Conservation (phyloP, 2,329 filamentous ascomycete genomes). For the Pseudogymnoascus sp. region DNA sequence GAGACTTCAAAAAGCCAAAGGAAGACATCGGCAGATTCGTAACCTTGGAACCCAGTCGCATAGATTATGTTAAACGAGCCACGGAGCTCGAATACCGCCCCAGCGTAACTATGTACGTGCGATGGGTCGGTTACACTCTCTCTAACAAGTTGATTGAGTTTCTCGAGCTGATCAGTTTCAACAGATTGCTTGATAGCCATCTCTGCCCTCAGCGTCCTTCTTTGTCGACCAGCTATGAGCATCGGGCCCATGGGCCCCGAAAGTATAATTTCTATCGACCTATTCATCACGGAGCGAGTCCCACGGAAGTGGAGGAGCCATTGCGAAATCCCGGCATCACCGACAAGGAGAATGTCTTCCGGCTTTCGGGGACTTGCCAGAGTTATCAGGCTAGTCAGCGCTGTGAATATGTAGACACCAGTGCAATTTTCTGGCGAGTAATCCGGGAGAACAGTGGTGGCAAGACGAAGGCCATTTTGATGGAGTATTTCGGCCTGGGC, state of each 20-base stretch:
- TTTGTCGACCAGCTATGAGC: constrained; percentile 22
- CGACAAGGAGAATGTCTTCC: constrained; percentile 30
- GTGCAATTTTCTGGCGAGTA: constrained; percentile 28
- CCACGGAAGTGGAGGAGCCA: constrained; percentile 33
- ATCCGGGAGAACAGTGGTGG: constrained; percentile 27
- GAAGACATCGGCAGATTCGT: constrained; percentile 33
- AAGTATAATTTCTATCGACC: constrained; percentile 19
- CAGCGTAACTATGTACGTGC: constrained; percentile 23
- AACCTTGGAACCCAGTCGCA: constrained; percentile 12
- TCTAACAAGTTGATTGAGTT: constrained; percentile 18
- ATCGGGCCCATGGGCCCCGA: constrained; percentile 22
- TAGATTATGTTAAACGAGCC: constrained; percentile 25
- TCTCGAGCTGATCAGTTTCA: constrained; percentile 15
- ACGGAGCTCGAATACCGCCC: constrained; percentile 29
- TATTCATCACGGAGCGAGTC: constrained; percentile 27
- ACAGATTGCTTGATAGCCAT: constrained; percentile 9
- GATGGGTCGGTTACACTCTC: constrained; percentile 16
- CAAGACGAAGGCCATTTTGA: constrained; percentile 24
- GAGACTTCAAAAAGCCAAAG: constrained; percentile 33
- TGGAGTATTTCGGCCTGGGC: constrained; percentile 32
- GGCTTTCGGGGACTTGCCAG: constrained; percentile 29
- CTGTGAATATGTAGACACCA: constrained; percentile 33
- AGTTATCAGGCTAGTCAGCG: constrained; percentile 30
- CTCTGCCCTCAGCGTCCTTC: constrained; percentile 13
- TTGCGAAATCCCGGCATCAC: constrained; percentile 28